Base-by-base conservation (phyloP, 2,329 filamentous ascomycete species). In the Colletotrichum sp. region DNA sequence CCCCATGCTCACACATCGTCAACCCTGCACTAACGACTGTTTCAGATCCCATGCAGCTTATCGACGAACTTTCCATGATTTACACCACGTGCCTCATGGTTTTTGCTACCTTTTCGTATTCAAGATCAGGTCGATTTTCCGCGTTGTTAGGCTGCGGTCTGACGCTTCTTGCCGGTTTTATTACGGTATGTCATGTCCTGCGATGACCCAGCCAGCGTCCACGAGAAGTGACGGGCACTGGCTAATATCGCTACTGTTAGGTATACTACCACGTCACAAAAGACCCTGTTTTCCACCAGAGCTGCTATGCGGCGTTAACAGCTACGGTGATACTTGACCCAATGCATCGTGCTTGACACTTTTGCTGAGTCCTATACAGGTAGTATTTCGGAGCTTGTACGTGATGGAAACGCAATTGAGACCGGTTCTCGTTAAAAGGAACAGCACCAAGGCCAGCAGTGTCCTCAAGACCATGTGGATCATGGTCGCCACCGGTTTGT, bases 251-350 rank as follows among this genome's bases (percentile, higher is more conserved):
- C 15, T 13, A 3, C 11, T 6, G 19, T 9, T n/a, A 72, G 72
- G 66, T 83, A 5, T 87, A 86, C 83, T 98, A 98, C 84, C 94
- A 96, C 81, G 92, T 94, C 77, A 91, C 96, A 19, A 95, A 96
- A 82, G 93, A 98, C 78, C 95, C 95, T 0, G 87, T 91, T 2
- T 98, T 98, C 83, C 95, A 98, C 84, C 95, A 98, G 82, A 93
- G 92, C 76, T 93, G 93, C 6, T 98, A 96, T 79, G 94, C 92
- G 3, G 81, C 94, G 5, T 86, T 98, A 59, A 97, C 95, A 1
- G 89, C 89, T 7, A 87, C 92, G 57, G 76, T 77, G 28, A 30
- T 7, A 6, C n/a, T 32, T n/a, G 11, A 9, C 5, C 27, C 19
- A 19, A 2, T 25, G 55, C 36, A 15, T 25, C 22, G 36, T 30